Evolutionary conservation across 768 basidiomycete genomes (phyloP).

Genomic region (Lactarius trivialis): DNA sequence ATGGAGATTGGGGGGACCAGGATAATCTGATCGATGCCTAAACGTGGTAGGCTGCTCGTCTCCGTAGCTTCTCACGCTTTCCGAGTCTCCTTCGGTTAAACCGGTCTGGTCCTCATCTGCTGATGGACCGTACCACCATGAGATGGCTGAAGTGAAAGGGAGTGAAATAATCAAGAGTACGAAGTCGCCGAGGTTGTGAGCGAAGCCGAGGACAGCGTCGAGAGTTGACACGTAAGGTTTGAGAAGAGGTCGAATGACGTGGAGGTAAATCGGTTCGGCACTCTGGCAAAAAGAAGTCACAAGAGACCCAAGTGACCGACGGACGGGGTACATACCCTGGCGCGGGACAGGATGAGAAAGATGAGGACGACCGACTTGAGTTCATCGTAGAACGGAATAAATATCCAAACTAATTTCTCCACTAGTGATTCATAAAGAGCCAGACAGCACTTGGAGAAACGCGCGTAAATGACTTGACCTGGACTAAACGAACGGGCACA

Average conservation of each 20-base stretch:
- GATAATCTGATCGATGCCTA: not conserved
- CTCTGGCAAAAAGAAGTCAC: slow-evolving; percentile 42
- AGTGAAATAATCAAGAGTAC: slow-evolving; percentile 41
- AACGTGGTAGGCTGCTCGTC: slow-evolving; percentile 11
- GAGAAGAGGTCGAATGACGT: slow-evolving; percentile 70
- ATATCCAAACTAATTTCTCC: slow-evolving; percentile 58
- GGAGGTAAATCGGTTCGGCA: slow-evolving; percentile 78
- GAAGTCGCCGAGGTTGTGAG: slow-evolving; percentile 55
- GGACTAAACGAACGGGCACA: slow-evolving; percentile 1
- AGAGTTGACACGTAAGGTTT: slow-evolving; percentile 66
- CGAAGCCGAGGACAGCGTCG: slow-evolving; percentile 56
- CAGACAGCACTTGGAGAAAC: slow-evolving; percentile 54
- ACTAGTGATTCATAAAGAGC: slow-evolving; percentile 58
- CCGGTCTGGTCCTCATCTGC: slow-evolving; percentile 15
- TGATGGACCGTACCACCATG: slow-evolving; percentile 28
- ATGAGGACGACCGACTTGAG: slow-evolving; percentile 67
- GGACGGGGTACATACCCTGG: slow-evolving; percentile 45
- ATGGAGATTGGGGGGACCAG: not conserved
- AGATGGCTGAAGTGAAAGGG: slow-evolving; percentile 34
- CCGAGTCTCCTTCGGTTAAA: slow-evolving; percentile 21
- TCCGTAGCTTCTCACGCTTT: slow-evolving; percentile 18
- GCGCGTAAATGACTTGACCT: slow-evolving; percentile 19
- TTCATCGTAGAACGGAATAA: slow-evolving; percentile 81
- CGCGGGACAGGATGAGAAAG: slow-evolving; percentile 70
- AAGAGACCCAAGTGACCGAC: not conserved